Conservation (phyloP, 1,139 yeast genomes). For the Yamadazyma atmosphaerica region DNA sequence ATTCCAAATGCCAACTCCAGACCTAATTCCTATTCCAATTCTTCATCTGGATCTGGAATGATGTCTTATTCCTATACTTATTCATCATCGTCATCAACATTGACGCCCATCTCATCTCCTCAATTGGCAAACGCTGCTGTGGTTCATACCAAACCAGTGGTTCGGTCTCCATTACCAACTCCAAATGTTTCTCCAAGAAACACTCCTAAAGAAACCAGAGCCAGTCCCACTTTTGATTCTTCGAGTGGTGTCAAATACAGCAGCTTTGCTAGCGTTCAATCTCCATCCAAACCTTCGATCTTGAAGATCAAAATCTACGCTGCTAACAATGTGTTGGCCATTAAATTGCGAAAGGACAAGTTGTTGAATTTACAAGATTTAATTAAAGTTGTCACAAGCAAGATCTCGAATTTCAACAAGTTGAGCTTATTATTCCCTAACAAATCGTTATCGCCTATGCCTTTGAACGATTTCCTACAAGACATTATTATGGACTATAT, state of each 20-base stretch:
- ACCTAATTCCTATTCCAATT: neutral
- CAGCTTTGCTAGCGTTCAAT: neutral
- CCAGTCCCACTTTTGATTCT: neutral
- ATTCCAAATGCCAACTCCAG: neutral
- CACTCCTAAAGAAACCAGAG: neutral
- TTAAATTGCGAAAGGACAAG: slow-evolving; percentile 29
- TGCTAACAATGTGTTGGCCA: slow-evolving; percentile 14
- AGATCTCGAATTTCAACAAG: slow-evolving; percentile 19
- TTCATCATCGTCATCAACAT: neutral
- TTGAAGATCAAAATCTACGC: slow-evolving; percentile 23
- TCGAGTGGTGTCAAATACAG: neutral
- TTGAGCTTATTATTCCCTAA: slow-evolving; percentile 27
- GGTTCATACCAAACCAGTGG: neutral
- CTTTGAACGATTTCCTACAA: slow-evolving; percentile 18
- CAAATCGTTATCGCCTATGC: slow-evolving; percentile 24
- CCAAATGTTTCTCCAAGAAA: neutral
- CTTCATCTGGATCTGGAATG: neutral
- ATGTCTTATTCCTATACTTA: slow-evolving; percentile 1
- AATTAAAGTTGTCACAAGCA: slow-evolving; percentile 24
- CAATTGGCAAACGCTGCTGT: neutral
- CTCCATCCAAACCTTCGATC: neutral
- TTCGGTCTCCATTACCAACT: slow-evolving; percentile 1
- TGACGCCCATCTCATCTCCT: slow-evolving; percentile 2
- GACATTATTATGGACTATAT: slow-evolving; percentile 30
- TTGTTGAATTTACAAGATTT: slow-evolving; percentile 26